Evolutionary conservation across 345 rosid species (phyloP).

Genomic region (Rubroshorea leprosula): DNA sequence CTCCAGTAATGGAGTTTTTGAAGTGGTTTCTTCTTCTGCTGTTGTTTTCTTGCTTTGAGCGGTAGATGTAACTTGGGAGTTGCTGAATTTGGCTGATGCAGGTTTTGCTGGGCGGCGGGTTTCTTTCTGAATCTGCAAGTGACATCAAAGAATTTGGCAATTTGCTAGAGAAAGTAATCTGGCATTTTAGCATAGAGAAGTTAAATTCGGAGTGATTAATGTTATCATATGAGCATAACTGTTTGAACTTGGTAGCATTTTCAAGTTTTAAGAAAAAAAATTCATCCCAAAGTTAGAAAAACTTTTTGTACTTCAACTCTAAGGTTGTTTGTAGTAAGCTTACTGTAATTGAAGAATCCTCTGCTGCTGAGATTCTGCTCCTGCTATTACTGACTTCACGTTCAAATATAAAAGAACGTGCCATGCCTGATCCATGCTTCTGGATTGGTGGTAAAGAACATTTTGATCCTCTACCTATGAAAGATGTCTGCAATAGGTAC

Average conservation of each 20-base stretch:
- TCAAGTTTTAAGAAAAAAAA: neutral
- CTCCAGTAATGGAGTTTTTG: constrained; percentile 53
- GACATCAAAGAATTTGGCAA: no score
- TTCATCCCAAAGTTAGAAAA: no score
- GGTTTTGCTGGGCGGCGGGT: constrained; percentile 37
- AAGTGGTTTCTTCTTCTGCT: constrained; percentile 28
- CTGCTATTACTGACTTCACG: constrained; percentile 61
- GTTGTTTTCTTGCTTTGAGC: constrained; percentile 27
- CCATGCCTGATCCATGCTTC: constrained; percentile 52
- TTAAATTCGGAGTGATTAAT: no score
- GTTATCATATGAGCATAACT: neutral
- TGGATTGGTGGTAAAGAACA: constrained; percentile 44
- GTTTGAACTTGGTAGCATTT: no score
- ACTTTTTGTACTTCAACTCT: neutral
- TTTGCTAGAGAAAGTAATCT: no score
- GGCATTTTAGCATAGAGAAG: no score
- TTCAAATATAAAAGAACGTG: constrained; percentile 74
- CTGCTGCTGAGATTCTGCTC: constrained; percentile 40
- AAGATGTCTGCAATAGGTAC: constrained; percentile 68
- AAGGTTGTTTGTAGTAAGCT: constrained; percentile 15
- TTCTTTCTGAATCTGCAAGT: constrained; percentile 46
- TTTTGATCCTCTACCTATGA: constrained; percentile 54
- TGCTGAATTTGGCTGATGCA: constrained; percentile 49
- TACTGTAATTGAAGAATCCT: constrained; percentile 59
- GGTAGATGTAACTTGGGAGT: constrained; percentile 44